Evolutionary conservation across 108 stramenopile genomes (phyloP).

Genomic region (Skeletonema marinoi): DNA sequence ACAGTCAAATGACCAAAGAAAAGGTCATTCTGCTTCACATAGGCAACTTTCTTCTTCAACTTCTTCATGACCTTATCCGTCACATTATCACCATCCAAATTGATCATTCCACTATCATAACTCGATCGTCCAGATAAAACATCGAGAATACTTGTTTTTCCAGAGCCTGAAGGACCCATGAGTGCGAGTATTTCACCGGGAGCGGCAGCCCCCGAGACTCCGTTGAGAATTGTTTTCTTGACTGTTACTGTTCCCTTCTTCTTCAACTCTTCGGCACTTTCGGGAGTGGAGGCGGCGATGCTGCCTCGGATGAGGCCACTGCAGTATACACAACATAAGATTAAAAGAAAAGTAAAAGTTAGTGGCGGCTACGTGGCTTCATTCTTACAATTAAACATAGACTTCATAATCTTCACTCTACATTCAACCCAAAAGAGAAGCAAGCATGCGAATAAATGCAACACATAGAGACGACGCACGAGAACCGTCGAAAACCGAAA

Average conservation of each 20-base stretch:
- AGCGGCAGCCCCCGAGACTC: constrained; percentile 64
- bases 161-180: constrained; percentile 80
- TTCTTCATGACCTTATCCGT: constrained; percentile 47
- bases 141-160: constrained; percentile 72
- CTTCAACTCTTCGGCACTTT: not conserved
- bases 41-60: constrained; percentile 70
- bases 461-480: no score
- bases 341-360: no score
- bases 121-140: constrained; percentile 59
- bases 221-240: constrained; percentile 57
- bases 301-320: constrained; percentile 19
- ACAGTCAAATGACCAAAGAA: constrained; percentile 83
- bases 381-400: no score
- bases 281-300: constrained; percentile 16
- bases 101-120: constrained; percentile 54
- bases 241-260: constrained; percentile 1
- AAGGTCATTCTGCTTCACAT: constrained; percentile 77
- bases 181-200: constrained; percentile 70
- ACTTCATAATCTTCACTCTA: no score
- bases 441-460: no score
- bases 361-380: no score
- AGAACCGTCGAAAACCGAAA: not conserved
- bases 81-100: constrained; percentile 55
- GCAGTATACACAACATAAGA: not conserved
- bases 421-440: not conserved